A percentile compares a stretch with the other conserved stretches of the same genome.
Conservation (phyloP, 2,329 filamentous ascomycete species). For the Polytolypa hystricis region DNA sequence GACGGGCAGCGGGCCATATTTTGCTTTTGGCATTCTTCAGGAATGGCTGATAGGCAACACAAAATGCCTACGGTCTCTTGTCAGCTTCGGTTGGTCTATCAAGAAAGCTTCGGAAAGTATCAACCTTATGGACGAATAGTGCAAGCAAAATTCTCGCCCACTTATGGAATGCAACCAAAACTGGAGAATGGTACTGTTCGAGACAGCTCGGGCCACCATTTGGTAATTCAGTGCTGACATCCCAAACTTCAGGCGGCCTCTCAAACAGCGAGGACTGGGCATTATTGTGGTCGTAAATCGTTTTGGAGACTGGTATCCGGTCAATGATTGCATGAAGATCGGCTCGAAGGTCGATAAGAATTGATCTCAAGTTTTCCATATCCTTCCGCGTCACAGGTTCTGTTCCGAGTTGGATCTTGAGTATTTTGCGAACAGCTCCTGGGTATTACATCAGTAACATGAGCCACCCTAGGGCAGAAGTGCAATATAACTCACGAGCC, state of each 20-base stretch:
- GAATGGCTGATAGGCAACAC: slow-evolving; percentile 38
- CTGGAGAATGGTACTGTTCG: slow-evolving; percentile 34
- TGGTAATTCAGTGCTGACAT: slow-evolving; percentile 24
- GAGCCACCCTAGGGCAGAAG: neutral
- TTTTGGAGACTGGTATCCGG: slow-evolving; percentile 25
- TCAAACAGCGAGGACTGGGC: slow-evolving; percentile 15
- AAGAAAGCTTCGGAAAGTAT: neutral
- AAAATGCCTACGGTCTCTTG: slow-evolving; percentile 26
- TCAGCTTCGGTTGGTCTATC: slow-evolving; percentile 8
- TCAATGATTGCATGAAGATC: slow-evolving; percentile 34
- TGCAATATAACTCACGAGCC: slow-evolving; percentile 26
- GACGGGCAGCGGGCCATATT: slow-evolving; percentile 36
- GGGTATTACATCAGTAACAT: neutral
- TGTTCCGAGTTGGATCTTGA: slow-evolving; percentile 36
- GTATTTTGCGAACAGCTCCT: slow-evolving; percentile 33
- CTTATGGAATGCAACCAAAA: slow-evolving; percentile 35
- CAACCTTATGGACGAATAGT: slow-evolving; percentile 35
- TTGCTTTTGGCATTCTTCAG: slow-evolving; percentile 38
- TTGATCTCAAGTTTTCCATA: slow-evolving; percentile 33
- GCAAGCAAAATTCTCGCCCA: slow-evolving; percentile 36
- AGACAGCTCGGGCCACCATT: slow-evolving; percentile 28
- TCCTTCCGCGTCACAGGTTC: slow-evolving; percentile 32
- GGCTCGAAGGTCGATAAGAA: slow-evolving; percentile 30
- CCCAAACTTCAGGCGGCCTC: too few species aligned
- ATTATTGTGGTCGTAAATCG: neutral